A percentile compares a stretch with the other conserved stretches of the same genome.
Evolutionary conservation across 1,284 basidiomycete genomes (phyloP).

Genomic region (Cutaneotrichosporon sp.): DNA sequence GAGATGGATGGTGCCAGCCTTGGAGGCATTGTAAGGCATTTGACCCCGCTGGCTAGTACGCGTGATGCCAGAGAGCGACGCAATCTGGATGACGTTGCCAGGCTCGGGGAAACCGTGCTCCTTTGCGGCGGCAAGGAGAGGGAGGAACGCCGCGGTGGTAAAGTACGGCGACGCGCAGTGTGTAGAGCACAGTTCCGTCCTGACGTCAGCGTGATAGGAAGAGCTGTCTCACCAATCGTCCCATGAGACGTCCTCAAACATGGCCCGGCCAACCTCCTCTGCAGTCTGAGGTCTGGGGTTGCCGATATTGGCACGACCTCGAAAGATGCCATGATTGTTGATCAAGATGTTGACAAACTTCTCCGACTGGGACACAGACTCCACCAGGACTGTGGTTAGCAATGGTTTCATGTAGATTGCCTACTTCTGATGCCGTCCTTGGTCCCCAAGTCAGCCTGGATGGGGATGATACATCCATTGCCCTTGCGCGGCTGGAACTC

Average conservation of each 20-base stretch:
- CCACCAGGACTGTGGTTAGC: slow-evolving; percentile 15
- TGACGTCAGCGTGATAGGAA: background rate
- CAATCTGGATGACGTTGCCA: slow-evolving; percentile 32
- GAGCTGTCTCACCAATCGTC: slow-evolving; percentile 37
- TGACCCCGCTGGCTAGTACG: background rate
- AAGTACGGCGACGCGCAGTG: slow-evolving; percentile 30
- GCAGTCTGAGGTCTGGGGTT: slow-evolving; percentile 39
- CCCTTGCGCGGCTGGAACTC: background rate
- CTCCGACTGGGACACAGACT: slow-evolving; percentile 33
- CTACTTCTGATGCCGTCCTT: slow-evolving; percentile 11
- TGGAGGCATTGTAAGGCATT: background rate
- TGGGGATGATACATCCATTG: background rate
- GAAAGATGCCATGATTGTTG: slow-evolving; percentile 34
- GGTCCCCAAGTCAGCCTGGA: slow-evolving; percentile 11
- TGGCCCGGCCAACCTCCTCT: slow-evolving; percentile 42
- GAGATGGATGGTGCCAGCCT: slow-evolving; percentile 31
- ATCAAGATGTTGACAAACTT: slow-evolving; percentile 50
- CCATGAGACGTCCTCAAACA: slow-evolving; percentile 47
- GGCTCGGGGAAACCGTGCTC: background rate
- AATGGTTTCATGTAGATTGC: background rate
- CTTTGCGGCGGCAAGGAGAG: slow-evolving; percentile 36
- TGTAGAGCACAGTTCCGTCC: background rate
- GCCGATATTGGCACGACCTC: slow-evolving; percentile 31
- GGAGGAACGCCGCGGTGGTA: slow-evolving; percentile 49
- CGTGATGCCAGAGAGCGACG: slow-evolving; percentile 1